Evolutionary conservation across 176 grass and related monocot genomes (phyloP).

Genomic region (Puya raimondii): DNA sequence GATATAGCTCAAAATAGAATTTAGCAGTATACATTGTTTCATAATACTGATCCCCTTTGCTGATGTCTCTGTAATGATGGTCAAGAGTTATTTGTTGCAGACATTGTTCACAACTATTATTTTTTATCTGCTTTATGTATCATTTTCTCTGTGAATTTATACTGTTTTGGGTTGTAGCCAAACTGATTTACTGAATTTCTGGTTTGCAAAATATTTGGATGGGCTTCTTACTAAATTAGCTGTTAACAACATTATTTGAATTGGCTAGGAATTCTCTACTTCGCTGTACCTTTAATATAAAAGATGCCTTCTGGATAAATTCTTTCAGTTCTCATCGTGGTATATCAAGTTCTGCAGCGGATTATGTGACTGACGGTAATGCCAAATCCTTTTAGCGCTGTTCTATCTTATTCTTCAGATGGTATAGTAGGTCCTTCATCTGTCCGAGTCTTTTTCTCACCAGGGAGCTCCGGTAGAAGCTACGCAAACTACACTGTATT

Average conservation of each 20-base stretch:
- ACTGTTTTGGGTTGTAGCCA: too few relatives aligned
- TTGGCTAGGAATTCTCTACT: slow-evolving; percentile 2
- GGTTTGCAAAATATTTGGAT: too few relatives aligned
- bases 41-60: too few relatives aligned
- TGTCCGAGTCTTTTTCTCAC: slow-evolving; percentile 16
- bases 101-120: too few relatives aligned
- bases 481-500: slow-evolving; percentile 61
- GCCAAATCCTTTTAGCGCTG: background rate
- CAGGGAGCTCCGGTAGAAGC: slow-evolving; percentile 30
- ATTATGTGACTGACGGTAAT: slow-evolving; percentile 30
- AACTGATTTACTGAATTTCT: too few relatives aligned
- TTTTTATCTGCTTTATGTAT: too few relatives aligned
- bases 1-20: too few relatives aligned
- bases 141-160: too few relatives aligned
- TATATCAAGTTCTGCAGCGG: slow-evolving; percentile 40
- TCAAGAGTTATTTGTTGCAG: too few relatives aligned
- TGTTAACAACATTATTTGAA: background rate
- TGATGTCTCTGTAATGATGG: too few relatives aligned
- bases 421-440: slow-evolving; percentile 7
- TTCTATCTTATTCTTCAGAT: background rate
- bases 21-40: too few relatives aligned
- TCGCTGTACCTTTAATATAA: slow-evolving; percentile 28
- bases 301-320: slow-evolving; percentile 36
- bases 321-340: slow-evolving; percentile 34
- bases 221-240: too few relatives aligned